phyloP scores from a whole-genome alignment of 1,284 basidiomycete genomes.

The Irpex lacteus region DNA sequence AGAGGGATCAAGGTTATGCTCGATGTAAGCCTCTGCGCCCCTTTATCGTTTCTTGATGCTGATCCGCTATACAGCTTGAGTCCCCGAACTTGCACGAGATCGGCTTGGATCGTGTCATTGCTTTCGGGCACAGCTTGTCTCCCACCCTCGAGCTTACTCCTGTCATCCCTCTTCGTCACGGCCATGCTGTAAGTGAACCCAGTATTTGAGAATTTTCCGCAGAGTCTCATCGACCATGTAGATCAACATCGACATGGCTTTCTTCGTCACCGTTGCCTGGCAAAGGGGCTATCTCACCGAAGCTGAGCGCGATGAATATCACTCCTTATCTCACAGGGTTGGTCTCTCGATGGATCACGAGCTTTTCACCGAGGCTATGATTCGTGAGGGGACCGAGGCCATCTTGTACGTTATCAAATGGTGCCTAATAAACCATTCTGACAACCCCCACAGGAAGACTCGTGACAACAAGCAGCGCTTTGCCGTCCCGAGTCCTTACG shows the following conservation, averaged over 20 bases:
- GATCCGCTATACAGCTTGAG: conserved; percentile 13
- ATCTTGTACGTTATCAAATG: conserved; percentile 13
- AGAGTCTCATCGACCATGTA: not conserved
- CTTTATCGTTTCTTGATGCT: not conserved
- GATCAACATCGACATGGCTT: conserved; percentile 23
- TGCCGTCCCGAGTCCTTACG: conserved; percentile 18
- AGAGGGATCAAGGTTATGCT: conserved; percentile 22
- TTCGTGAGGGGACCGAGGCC: conserved; percentile 17
- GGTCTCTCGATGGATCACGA: conserved; percentile 22
- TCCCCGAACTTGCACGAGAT: conserved; percentile 20
- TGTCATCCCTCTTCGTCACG: conserved; percentile 20
- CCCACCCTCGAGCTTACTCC: conserved; percentile 20
- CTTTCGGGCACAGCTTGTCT: conserved; percentile 20
- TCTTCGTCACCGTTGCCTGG: conserved; percentile 18
- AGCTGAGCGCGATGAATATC: conserved; percentile 18
- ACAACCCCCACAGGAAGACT: conserved; percentile 14
- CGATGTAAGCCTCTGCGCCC: conserved; percentile 9
- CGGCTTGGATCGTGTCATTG: conserved; percentile 19
- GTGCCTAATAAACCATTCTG: not conserved
- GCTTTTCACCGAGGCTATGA: conserved; percentile 18
- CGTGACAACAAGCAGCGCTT: conserved; percentile 22
- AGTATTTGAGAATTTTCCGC: not conserved
- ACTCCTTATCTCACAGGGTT: conserved; percentile 16
- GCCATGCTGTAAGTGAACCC: conserved; percentile 14
- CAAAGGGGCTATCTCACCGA: conserved; percentile 16